Percentiles rank a stretch among this genome's conserved stretches.
phyloP scores from a whole-genome alignment of 2,329 filamentous ascomycete genomes.

The Cryoendolithus antarcticus region DNA sequence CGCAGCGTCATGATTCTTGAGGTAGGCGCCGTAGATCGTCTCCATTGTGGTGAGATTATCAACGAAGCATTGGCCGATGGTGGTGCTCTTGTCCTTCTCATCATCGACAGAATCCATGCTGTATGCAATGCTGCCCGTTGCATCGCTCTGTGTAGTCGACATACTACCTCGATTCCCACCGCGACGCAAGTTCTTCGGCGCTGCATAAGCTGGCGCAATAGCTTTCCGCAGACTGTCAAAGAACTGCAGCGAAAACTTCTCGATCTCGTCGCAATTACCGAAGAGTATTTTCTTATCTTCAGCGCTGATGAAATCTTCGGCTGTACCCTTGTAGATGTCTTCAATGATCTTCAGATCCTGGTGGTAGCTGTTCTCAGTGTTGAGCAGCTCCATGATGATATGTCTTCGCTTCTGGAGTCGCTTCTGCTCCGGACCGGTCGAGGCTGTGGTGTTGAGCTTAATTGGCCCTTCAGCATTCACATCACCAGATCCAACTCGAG shows the following conservation, averaged over 20 bases:
- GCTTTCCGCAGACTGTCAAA: conserved; percentile 70
- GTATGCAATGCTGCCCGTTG: conserved; percentile 15
- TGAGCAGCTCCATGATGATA: conserved; percentile 80
- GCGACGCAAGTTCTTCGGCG: conserved; percentile 44
- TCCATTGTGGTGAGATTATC: conserved; percentile 47
- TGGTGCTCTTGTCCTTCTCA: conserved; percentile 47
- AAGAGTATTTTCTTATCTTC: conserved; percentile 87
- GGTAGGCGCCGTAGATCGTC: conserved; percentile 51
- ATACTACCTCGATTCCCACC: conserved; percentile 39
- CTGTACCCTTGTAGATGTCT: conserved; percentile 91
- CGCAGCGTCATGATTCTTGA: conserved; percentile 52
- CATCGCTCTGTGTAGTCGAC: conserved; percentile 30
- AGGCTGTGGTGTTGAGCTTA: conserved; percentile 11
- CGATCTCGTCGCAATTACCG: conserved; percentile 82
- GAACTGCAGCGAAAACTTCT: conserved; percentile 71
- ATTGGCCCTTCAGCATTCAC: conserved; percentile 12
- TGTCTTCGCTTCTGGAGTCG: conserved; percentile 70
- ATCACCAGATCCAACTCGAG: conserved; percentile 16
- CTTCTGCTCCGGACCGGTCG: conserved; percentile 39
- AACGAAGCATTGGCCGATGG: conserved; percentile 47
- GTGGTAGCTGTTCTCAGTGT: conserved; percentile 83
- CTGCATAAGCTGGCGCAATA: conserved; percentile 65
- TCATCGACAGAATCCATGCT: conserved; percentile 27
- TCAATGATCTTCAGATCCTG: conserved; percentile 95
- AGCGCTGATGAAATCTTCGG: conserved; percentile 60